A percentile compares a stretch with the other conserved stretches of the same genome.
Conservation (phyloP, 2,329 filamentous ascomycete genomes). For the Penicillium concentricum region DNA sequence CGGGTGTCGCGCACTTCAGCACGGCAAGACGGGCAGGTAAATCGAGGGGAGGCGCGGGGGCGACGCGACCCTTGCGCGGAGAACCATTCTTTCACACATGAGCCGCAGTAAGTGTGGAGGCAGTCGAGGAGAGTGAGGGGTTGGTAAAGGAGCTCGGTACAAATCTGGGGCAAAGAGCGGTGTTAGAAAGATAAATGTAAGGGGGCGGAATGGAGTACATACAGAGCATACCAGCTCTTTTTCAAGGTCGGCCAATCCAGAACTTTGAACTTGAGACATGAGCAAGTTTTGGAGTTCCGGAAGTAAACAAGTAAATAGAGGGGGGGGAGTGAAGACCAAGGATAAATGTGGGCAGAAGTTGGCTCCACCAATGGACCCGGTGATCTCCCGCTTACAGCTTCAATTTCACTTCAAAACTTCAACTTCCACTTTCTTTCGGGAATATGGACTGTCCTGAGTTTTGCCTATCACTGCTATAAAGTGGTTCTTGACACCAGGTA, state of each 20-base stretch:
- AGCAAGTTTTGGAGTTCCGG: background rate
- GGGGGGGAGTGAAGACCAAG: background rate
- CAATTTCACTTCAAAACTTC: background rate
- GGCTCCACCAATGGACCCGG: constrained; percentile 4
- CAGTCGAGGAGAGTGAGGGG: constrained; percentile 90
- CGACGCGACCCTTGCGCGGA: constrained; percentile 66
- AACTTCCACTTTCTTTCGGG: background rate
- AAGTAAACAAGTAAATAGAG: constrained; percentile 1
- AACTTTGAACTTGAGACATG: constrained; percentile 16
- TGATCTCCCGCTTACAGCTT: constrained; percentile 10
- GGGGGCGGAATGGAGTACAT: constrained; percentile 45
- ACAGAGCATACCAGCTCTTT: constrained; percentile 95
- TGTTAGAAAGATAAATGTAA: constrained; percentile 18
- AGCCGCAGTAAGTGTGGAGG: constrained; percentile 92
- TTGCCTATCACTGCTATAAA: background rate
- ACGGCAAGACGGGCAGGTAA: constrained; percentile 92
- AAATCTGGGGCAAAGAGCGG: constrained; percentile 64
- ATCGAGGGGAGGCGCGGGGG: constrained; percentile 54
- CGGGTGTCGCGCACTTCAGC: constrained; percentile 80
- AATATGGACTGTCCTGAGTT: background rate
- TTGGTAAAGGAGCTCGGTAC: constrained; percentile 90
- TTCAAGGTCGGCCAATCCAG: constrained; percentile 68
- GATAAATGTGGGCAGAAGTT: constrained; percentile 5
- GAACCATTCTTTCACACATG: constrained; percentile 96
- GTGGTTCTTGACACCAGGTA: background rate